These are phyloP conservation scores for Phytophthora sp. DNA, from an alignment of 352 stramenopile genomes.

Conservation along the genomic window DNA sequence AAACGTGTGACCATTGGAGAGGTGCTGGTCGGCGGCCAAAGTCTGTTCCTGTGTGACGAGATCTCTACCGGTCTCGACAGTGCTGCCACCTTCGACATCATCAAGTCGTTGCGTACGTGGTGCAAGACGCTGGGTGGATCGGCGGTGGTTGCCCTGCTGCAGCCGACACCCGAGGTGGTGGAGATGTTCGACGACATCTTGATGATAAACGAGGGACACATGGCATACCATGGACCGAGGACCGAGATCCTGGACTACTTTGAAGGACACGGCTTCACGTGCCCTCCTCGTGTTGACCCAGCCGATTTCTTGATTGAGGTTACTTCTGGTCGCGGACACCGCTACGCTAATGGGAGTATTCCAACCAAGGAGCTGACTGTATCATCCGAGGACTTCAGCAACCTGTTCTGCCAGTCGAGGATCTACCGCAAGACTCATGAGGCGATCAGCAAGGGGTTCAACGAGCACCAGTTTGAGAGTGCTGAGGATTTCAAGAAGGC, in stretches of 20 bases:
- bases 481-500: slow-evolving; percentile 59
- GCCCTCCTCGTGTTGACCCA: slow-evolving; percentile 66
- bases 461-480: slow-evolving; percentile 60
- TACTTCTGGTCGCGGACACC: slow-evolving; percentile 56
- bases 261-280: slow-evolving; percentile 69
- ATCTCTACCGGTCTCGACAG: slow-evolving; percentile 66
- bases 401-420: slow-evolving; percentile 57
- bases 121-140: slow-evolving; percentile 45
- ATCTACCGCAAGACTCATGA: slow-evolving; percentile 64
- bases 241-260: slow-evolving; percentile 88
- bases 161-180: slow-evolving; percentile 90
- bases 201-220: slow-evolving; percentile 91
- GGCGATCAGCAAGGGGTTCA: slow-evolving; percentile 50
- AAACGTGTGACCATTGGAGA: slow-evolving; percentile 87
- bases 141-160: slow-evolving; percentile 40
- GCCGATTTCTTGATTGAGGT: slow-evolving; percentile 79
- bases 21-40: slow-evolving; percentile 48
- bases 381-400: slow-evolving; percentile 56
- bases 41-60: slow-evolving; percentile 83
- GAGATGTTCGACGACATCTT: slow-evolving; percentile 96
- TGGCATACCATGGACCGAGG: slow-evolving; percentile 94
- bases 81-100: slow-evolving; percentile 59
- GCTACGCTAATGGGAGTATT: slow-evolving; percentile 50
- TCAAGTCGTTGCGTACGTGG: slow-evolving; percentile 57
- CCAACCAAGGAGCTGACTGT: slow-evolving; percentile 35